Percentiles rank a stretch among this genome's conserved stretches.
phyloP scores from a whole-genome alignment of 441 rosid species.

The Sinapis alba region DNA sequence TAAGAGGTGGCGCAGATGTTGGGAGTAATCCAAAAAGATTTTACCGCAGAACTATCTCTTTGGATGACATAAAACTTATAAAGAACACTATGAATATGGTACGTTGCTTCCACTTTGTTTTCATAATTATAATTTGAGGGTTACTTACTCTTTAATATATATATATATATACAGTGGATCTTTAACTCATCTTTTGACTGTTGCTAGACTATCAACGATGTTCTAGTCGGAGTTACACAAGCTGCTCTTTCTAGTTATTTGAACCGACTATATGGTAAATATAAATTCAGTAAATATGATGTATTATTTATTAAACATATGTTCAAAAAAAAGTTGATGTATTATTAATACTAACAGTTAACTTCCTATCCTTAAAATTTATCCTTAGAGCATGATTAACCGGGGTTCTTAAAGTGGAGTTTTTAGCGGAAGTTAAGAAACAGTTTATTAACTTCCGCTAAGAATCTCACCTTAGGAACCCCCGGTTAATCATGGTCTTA shows the following conservation, averaged over 20 bases:
- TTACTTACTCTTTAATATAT: background rate
- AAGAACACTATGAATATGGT: constrained; percentile 45
- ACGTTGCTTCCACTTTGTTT: background rate
- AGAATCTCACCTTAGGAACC: no score
- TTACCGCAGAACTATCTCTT: constrained; percentile 34
- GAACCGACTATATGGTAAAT: constrained; percentile 47
- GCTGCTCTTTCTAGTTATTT: constrained; percentile 69
- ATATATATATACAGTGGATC: background rate
- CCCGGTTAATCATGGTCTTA: no score
- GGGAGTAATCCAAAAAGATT: constrained; percentile 38
- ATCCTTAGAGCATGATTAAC: no score
- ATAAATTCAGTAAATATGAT: background rate
- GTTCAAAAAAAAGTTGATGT: background rate
- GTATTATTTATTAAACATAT: no score
- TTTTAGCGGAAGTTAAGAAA: no score
- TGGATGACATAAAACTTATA: constrained; percentile 42
- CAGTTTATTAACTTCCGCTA: no score
- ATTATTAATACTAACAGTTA: background rate
- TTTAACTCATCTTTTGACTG: constrained; percentile 1
- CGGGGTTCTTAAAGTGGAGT: no score
- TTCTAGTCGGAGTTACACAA: constrained; percentile 67
- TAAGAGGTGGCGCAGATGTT: constrained; percentile 40
- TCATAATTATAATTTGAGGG: background rate
- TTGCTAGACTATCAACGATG: constrained; percentile 73
- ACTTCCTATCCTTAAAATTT: no score